Conservation (phyloP, 2,329 filamentous ascomycete genomes). For the Pyrenophora tritici-repentis region DNA sequence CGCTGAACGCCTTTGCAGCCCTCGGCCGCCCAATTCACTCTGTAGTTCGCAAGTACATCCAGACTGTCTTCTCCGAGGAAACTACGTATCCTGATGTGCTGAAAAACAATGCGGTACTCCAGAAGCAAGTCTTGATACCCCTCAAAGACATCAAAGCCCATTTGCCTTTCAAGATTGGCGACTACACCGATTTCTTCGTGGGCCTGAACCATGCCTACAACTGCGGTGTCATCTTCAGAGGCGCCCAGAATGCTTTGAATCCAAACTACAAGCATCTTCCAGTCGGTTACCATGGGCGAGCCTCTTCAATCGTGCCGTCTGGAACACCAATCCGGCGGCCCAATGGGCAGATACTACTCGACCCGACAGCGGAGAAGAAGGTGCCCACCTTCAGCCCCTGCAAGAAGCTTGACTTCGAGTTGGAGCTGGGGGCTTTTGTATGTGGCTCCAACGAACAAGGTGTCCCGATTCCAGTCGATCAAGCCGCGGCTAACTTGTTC, state of each 20-base stretch:
- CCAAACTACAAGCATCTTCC: conserved; percentile 83
- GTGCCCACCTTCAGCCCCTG: conserved; percentile 67
- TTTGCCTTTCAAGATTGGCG: conserved; percentile 76
- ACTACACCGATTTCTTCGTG: conserved; percentile 87
- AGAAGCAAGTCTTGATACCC: conserved; percentile 63
- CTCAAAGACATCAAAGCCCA: conserved; percentile 67
- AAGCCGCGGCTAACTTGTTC: conserved; percentile 74
- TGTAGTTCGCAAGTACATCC: conserved; percentile 71
- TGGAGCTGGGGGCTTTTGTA: conserved; percentile 79
- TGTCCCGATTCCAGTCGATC: conserved; percentile 63
- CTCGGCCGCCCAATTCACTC: conserved; percentile 70
- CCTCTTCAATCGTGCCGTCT: conserved; percentile 75
- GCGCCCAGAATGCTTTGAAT: conserved; percentile 72
- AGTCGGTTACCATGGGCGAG: conserved; percentile 79
- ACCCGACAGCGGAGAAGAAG: conserved; percentile 66
- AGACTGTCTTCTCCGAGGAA: conserved; percentile 65
- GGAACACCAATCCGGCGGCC: conserved; percentile 75
- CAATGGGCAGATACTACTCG: conserved; percentile 72
- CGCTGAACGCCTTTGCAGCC: conserved; percentile 74
- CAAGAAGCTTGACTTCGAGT: conserved; percentile 75
- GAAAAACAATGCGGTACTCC: conserved; percentile 64
- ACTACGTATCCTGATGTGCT: conserved; percentile 66
- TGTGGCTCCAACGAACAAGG: conserved; percentile 69
- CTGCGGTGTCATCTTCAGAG: conserved; percentile 73
- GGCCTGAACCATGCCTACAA: conserved; percentile 79